Conservation (phyloP, 257 asterid species). For the Thymus mandschuricus region DNA sequence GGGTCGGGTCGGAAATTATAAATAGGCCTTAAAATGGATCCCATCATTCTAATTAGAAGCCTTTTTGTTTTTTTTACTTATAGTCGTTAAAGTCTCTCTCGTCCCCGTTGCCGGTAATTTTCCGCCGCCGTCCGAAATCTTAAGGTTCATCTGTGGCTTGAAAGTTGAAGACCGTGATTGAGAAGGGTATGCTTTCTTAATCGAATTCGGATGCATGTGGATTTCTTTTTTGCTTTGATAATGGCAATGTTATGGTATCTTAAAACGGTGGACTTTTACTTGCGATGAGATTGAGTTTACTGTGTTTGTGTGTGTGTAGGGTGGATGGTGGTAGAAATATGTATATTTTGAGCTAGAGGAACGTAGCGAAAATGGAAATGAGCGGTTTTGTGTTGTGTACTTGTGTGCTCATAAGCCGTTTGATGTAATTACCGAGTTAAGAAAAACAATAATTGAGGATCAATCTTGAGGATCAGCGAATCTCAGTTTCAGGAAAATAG, state of each 20-base stretch:
- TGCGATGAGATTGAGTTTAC: neutral
- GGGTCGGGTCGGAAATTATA: too few relatives aligned
- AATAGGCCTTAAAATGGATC: too few relatives aligned
- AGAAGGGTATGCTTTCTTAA: neutral
- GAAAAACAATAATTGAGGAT: neutral
- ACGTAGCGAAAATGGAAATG: neutral
- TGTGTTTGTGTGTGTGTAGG: neutral
- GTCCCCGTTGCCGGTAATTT: too few relatives aligned
- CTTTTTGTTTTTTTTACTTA: too few relatives aligned
- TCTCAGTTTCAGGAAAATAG: conserved; percentile 6
- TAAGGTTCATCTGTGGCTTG: neutral
- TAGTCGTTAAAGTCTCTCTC: too few relatives aligned
- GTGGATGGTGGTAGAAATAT: neutral
- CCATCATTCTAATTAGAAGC: too few relatives aligned
- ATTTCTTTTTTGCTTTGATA: neutral
- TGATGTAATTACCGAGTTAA: conserved; percentile 36
- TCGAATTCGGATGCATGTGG: neutral
- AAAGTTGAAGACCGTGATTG: neutral
- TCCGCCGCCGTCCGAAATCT: neutral
- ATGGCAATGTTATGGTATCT: neutral
- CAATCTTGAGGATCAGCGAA: neutral
- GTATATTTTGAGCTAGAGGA: neutral
- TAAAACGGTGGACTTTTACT: neutral
- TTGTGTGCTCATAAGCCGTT: conserved; percentile 38
- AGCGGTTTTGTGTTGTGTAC: neutral